phyloP scores from a whole-genome alignment of 257 asterid species.

The Striga asiatica region DNA sequence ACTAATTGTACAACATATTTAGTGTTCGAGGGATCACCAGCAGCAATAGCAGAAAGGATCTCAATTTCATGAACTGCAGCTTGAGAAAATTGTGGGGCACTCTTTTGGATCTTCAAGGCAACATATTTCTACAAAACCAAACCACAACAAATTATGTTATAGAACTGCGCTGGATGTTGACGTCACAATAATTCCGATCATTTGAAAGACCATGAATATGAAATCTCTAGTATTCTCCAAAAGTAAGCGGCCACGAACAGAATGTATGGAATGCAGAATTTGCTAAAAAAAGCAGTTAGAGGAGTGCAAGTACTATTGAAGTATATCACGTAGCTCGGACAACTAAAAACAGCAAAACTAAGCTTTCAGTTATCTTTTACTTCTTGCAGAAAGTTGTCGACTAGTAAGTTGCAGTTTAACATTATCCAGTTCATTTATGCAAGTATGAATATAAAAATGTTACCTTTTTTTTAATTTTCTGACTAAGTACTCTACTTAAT shows the following conservation, averaged over 20 bases:
- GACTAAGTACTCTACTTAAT: not conserved
- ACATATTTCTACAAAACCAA: constrained; percentile 48
- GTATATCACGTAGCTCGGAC: not conserved
- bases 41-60: constrained; percentile 67
- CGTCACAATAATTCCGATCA: not conserved
- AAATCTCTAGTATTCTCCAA: constrained; percentile 12
- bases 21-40: constrained; percentile 54
- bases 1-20: constrained; percentile 62
- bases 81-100: constrained; percentile 90
- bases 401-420: not conserved
- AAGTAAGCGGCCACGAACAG: not conserved
- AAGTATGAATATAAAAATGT: not conserved
- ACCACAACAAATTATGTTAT: constrained; percentile 3
- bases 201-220: not conserved
- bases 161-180: not conserved
- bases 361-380: not conserved
- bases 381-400: not conserved
- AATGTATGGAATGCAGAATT: not conserved
- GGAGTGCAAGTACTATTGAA: not conserved
- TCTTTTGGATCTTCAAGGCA: constrained; percentile 95
- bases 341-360: not conserved
- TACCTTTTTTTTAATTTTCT: too few relatives aligned
- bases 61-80: constrained; percentile 95
- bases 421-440: not conserved
- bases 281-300: not conserved